phyloP scores from a whole-genome alignment of 2,329 filamentous ascomycete species.

The Pseudopithomyces maydicus region DNA sequence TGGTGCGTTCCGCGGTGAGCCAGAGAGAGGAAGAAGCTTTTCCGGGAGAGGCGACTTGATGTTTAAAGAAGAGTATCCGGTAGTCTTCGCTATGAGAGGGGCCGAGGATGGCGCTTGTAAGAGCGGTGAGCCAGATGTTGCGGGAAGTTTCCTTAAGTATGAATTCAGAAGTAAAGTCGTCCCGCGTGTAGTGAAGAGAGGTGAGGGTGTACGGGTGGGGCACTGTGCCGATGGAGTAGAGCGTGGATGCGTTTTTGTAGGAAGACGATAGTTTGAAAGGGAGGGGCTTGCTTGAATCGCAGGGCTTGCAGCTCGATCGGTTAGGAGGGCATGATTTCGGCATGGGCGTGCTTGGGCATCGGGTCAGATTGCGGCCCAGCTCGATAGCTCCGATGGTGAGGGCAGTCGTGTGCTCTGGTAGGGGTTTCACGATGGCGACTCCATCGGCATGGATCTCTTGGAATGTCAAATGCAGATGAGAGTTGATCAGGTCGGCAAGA shows the following conservation, averaged over 20 bases:
- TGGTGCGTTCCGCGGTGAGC: conserved; percentile 71
- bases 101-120: conserved; percentile 73
- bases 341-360: conserved; percentile 75
- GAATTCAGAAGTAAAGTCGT: conserved; percentile 49
- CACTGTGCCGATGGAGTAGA: conserved; percentile 84
- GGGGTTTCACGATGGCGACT: conserved; percentile 80
- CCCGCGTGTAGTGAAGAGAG: conserved; percentile 65
- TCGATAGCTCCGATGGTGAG: conserved; percentile 72
- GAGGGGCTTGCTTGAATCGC: conserved; percentile 65
- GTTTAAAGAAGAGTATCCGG: conserved; percentile 78
- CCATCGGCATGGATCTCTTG: conserved; percentile 78
- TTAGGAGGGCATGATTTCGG: conserved; percentile 86
- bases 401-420: conserved; percentile 73
- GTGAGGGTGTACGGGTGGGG: conserved; percentile 89
- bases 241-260: conserved; percentile 72
- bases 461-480: conserved; percentile 85
- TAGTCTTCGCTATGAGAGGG: conserved; percentile 65
- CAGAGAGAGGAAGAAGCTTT: conserved; percentile 72
- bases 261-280: conserved; percentile 68
- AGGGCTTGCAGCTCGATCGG: conserved; percentile 72
- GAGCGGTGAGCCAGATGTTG: conserved; percentile 76
- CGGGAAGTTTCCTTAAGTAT: conserved; percentile 67
- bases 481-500: conserved; percentile 77
- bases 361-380: conserved; percentile 74
- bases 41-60: conserved; percentile 70